Base-by-base conservation (phyloP, 2,329 filamentous ascomycete species). In the Fusarium pseudonygamai region DNA sequence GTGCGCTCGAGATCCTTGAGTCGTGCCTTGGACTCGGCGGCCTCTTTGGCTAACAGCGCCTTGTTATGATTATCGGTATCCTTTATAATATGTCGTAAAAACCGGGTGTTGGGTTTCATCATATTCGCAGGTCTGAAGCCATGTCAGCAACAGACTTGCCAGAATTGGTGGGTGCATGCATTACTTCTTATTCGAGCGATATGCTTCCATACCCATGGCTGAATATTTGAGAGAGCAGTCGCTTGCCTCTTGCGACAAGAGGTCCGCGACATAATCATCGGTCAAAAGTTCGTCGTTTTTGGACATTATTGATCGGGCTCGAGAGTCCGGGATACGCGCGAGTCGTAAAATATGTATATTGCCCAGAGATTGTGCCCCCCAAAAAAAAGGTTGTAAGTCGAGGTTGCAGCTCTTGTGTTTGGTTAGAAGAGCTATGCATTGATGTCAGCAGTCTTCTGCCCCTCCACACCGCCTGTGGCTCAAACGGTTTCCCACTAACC, bases 51-150 rank as follows among this genome's bases (percentile, higher is more conserved):
- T 24, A 94, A 89, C 36, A 98, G 86, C 2, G 94, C 93, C 30
- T 93, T 91, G 87, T 99, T 99, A 83, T 99, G 96, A 60, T 83
- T 92, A 77, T 97, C 93, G 14, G 94, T 97, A 75, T 96, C 93
- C 72, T 92, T 93, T 70, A 99, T 94, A 64, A 98, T 93, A 78
- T 96, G 93, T 65, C 91, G 91, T 46, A 99, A 84, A 80, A 98
- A 98, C 39, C 93, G 89, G 0, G 93, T 98, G 78, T 99, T 98
- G 7, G 96, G 95, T 80, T 96, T 98, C 2, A 93, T 94, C 72
- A 91, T 89, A 75, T 89, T 88, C 50, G 88, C 83, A 64, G 91
- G 89, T 78, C 90, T 94, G 82, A 66, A 60, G 67, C 59, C 50
- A 57, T 59, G 73, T 75, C 73, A 71, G 69, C 64, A 64, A 69